Conservation (phyloP, 2,329 filamentous ascomycete species). For the Arthroderma sp. region DNA sequence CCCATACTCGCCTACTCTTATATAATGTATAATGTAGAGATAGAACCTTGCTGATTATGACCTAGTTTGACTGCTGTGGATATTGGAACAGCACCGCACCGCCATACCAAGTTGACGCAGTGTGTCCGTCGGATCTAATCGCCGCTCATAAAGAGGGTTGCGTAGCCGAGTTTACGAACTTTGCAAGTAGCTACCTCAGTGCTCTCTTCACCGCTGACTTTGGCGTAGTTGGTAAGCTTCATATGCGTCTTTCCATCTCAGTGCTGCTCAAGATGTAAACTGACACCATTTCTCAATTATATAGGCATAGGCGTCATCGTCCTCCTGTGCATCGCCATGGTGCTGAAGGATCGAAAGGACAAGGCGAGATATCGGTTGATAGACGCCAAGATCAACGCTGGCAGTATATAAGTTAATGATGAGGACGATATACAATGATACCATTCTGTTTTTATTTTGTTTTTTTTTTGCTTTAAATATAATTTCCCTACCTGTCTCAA, state of each 20-base stretch:
- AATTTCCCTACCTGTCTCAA: too few species aligned
- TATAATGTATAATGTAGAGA: background rate
- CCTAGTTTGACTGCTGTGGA: slow-evolving; percentile 66
- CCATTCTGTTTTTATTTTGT: too few species aligned
- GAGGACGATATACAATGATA: background rate
- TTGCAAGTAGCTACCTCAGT: slow-evolving; percentile 59
- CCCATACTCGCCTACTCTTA: background rate
- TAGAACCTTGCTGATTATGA: background rate
- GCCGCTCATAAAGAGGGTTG: slow-evolving; percentile 60
- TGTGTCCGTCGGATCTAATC: slow-evolving; percentile 56
- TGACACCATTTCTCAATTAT: background rate
- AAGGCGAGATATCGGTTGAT: slow-evolving; percentile 65
- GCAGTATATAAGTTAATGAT: slow-evolving; percentile 31
- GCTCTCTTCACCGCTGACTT: slow-evolving; percentile 68
- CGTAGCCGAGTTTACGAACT: slow-evolving; percentile 52
- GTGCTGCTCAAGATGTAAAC: background rate
- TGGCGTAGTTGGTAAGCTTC: slow-evolving; percentile 53
- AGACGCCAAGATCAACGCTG: slow-evolving; percentile 59
- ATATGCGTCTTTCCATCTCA: background rate
- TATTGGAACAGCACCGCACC: slow-evolving; percentile 61
- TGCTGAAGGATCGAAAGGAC: slow-evolving; percentile 71
- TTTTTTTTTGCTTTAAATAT: too few species aligned
- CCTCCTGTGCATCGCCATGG: slow-evolving; percentile 57
- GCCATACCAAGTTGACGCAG: slow-evolving; percentile 55
- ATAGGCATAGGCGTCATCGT: slow-evolving; percentile 52